Evolutionary conservation across 441 rosid species (phyloP).

Genomic region (Croton setiger): DNA sequence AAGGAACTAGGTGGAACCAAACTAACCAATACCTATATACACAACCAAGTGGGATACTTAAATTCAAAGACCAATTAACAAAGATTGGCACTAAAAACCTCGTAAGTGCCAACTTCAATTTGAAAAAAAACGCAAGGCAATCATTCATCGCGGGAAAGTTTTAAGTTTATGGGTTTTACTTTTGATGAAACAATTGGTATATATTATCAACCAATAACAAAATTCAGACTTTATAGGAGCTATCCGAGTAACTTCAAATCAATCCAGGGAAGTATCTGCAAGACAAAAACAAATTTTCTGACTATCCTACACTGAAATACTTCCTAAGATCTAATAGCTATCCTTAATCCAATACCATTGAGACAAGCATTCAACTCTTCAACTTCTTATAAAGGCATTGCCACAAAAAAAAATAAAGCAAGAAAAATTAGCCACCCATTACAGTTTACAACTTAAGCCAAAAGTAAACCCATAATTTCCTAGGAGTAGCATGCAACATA

Average conservation of each 20-base stretch:
- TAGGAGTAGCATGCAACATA: not conserved
- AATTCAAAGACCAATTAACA: not conserved
- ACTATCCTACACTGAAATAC: not conserved
- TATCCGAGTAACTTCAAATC: not conserved
- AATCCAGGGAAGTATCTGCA: not conserved
- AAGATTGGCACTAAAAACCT: not conserved
- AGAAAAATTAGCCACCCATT: not conserved
- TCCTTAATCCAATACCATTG: not conserved
- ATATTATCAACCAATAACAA: not conserved
- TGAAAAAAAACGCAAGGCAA: not conserved
- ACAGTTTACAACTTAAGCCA: not conserved
- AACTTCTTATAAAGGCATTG: not conserved
- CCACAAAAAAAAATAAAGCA: not conserved
- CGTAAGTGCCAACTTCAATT: not conserved
- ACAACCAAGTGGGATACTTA: not conserved
- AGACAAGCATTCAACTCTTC: not conserved
- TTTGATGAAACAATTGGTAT: not conserved
- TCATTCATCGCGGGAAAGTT: not conserved
- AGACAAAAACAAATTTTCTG: not conserved
- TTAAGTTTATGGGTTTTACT: not conserved
- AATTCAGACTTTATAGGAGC: not conserved
- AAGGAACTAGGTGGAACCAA: not conserved
- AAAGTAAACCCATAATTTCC: not conserved
- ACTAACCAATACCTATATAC: not conserved
- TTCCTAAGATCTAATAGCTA: not conserved